A percentile compares a stretch with the other conserved stretches of the same genome.
phyloP scores from a whole-genome alignment of 345 rosid species.

The Rhodomyrtus tomentosa region DNA sequence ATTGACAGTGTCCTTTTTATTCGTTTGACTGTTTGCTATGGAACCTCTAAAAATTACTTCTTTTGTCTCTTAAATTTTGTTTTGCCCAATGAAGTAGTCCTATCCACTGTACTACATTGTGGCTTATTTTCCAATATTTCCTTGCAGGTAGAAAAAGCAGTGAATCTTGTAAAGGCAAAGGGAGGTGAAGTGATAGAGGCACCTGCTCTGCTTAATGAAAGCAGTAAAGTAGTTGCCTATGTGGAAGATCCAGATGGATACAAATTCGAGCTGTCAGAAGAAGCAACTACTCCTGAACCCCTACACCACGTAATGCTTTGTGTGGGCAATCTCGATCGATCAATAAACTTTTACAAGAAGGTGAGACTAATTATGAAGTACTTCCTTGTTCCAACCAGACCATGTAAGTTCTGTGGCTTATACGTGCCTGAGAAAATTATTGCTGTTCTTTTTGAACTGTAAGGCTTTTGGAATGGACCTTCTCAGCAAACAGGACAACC shows the following conservation, averaged over 20 bases:
- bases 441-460: background rate
- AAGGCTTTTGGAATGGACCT: slow-evolving; percentile 99
- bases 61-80: background rate
- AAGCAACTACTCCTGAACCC: slow-evolving; percentile 94
- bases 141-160: slow-evolving; percentile 64
- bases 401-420: background rate
- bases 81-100: background rate
- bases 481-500: slow-evolving; percentile 76
- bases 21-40: background rate
- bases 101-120: background rate
- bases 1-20: background rate
- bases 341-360: slow-evolving; percentile 86
- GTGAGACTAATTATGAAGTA: slow-evolving; percentile 13
- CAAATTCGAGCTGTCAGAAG: slow-evolving; percentile 87
- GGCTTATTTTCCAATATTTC: background rate
- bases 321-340: slow-evolving; percentile 85
- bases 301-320: slow-evolving; percentile 97
- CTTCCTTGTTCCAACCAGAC: background rate
- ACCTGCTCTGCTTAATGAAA: slow-evolving; percentile 87
- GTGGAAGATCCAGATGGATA: slow-evolving; percentile 96
- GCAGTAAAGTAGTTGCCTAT: slow-evolving; percentile 70
- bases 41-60: background rate
- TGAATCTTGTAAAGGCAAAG: slow-evolving; percentile 73
- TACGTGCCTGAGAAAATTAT: background rate
- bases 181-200: slow-evolving; percentile 82